Evolutionary conservation across 306 rosid species (phyloP).

Genomic region (Erythrophleum fordii): DNA sequence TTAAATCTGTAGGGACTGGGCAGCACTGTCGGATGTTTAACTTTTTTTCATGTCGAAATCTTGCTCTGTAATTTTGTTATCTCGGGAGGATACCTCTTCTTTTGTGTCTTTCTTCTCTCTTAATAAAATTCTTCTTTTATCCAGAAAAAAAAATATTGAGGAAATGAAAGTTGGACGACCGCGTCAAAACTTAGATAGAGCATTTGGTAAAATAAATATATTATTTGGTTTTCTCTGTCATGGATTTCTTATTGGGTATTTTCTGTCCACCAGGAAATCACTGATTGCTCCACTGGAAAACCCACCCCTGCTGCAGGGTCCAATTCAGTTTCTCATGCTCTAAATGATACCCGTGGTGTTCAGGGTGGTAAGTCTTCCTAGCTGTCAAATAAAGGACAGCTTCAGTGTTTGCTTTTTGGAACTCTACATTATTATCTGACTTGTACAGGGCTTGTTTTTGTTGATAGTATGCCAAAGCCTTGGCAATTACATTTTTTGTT

Average conservation of each 20-base stretch:
- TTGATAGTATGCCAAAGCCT: not conserved
- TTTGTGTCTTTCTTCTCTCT: not conserved
- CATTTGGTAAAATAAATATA: conserved; percentile 8
- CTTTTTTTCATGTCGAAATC: not conserved
- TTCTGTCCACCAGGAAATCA: conserved; percentile 54
- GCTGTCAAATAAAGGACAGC: not conserved
- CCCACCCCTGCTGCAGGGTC: conserved; percentile 44
- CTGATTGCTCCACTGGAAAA: conserved; percentile 39
- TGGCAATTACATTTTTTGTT: not conserved
- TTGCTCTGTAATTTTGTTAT: not conserved
- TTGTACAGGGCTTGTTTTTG: not conserved
- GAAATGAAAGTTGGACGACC: not conserved
- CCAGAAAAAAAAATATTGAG: conserved; percentile 1
- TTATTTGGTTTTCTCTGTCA: not conserved
- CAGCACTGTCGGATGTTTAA: not conserved
- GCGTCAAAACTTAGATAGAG: not conserved
- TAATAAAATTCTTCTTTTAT: not conserved
- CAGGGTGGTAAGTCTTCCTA: conserved; percentile 67
- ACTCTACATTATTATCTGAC: conserved; percentile 5
- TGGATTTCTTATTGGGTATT: conserved; percentile 29
- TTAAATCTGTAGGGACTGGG: not conserved
- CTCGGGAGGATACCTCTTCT: not conserved
- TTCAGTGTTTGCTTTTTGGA: conserved; percentile 5
- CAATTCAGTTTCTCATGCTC: conserved; percentile 40
- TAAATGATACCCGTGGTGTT: conserved; percentile 43